These are phyloP conservation scores for Salix udensis DNA, from an alignment of 345 rosid genomes.

Conservation along the genomic window DNA sequence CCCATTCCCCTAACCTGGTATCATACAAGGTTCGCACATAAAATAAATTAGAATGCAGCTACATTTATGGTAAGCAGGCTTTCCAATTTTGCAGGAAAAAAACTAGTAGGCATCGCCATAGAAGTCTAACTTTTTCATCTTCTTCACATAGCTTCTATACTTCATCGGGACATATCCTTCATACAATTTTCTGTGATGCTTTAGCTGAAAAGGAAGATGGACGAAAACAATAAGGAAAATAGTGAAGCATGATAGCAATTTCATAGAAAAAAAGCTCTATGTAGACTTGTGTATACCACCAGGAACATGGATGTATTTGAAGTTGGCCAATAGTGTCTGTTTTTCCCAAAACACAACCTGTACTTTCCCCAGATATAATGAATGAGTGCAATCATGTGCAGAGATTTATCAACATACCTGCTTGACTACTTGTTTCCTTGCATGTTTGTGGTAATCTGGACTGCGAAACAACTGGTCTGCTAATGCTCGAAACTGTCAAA, in stretches of 20 bases:
- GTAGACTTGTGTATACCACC: background rate
- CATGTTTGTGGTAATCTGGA: slow-evolving; percentile 77
- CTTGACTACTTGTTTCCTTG: slow-evolving; percentile 72
- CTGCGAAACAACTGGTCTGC: slow-evolving; percentile 86
- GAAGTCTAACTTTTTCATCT: slow-evolving; percentile 79
- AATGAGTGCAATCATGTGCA: background rate
- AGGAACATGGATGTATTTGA: background rate
- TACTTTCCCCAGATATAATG: background rate
- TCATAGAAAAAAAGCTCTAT: background rate
- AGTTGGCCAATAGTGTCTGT: background rate
- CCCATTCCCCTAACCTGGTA: slow-evolving; percentile 86
- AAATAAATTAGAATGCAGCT: slow-evolving; percentile 18
- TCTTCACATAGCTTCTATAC: slow-evolving; percentile 72
- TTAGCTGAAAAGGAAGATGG: slow-evolving; percentile 51
- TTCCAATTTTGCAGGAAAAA: slow-evolving; percentile 13
- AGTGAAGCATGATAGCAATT: background rate
- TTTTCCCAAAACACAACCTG: background rate
- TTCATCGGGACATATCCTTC: slow-evolving; percentile 88
- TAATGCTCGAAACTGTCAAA: slow-evolving; percentile 77
- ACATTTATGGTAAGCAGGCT: slow-evolving; percentile 5
- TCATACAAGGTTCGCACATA: slow-evolving; percentile 20
- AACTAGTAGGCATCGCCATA: slow-evolving; percentile 23
- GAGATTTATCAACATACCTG: slow-evolving; percentile 49
- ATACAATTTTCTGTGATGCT: slow-evolving; percentile 60
- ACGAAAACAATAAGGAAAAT: background rate